Evolutionary conservation across 805 yeast species (phyloP), one percentile per base, ranked within the genome.

Genomic region (Brettanomyces nanus): DNA sequence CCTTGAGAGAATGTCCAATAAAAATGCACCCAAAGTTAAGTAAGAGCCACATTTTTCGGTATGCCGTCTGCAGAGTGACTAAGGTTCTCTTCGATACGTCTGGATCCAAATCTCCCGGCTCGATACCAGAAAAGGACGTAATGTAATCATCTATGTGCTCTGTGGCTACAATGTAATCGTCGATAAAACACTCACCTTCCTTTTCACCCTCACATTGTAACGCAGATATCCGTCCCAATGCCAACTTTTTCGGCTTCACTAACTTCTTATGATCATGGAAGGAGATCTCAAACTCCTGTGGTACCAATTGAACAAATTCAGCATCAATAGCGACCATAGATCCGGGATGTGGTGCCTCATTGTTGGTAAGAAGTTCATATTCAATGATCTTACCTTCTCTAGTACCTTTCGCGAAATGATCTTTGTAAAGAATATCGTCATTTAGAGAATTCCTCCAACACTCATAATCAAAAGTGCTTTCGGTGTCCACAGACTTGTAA

Each of bases 71-170:
- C 40, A 84, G 63, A 0, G 84, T 73, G 1, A 89, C 96, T 32
- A 94, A 67, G 3, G 83, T 70, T 48, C 78, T 78, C 4, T 66
- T 59, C 18, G 95, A 83, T 5, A 54, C 62, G 4, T 55, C 53
- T 1, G 90, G 84, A 53, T 86, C 85, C 43, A 92, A 65, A 59
- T 94, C 98, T 1, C 95, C 95, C 0, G 80, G 81, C 48, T 84
- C 86, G 37, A 92, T 89, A n/a, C 99, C 99, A 10, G 96, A 86
- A 49, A 73, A 92, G 10, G 78, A 76, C 0, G 99, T 94, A 46
- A 90, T 66, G 52, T 92, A 89, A 58, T 92, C 95, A 38, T 80
- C 75, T 37, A 92, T 80, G 19, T 67, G 74, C 36, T 74, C 76
- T 17, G 73, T 72, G 25, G 86, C 84, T 5, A 78, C 77, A 46